These are phyloP conservation scores for Linum tenue DNA, from an alignment of 345 rosid genomes.

Conservation along the genomic window DNA sequence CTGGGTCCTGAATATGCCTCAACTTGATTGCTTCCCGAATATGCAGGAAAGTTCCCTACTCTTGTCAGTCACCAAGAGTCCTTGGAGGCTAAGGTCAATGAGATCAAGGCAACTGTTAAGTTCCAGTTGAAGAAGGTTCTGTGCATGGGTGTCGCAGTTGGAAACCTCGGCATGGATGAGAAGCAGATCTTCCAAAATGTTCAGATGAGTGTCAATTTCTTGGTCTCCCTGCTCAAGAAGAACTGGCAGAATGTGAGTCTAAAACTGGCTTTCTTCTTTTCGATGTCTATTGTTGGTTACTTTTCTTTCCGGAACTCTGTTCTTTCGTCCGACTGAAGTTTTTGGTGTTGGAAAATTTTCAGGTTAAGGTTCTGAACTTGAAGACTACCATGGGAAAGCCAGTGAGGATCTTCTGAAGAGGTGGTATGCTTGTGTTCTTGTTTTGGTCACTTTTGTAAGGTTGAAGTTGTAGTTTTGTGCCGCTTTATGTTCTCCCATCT, in stretches of 20 bases:
- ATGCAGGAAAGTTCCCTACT: constrained; percentile 33
- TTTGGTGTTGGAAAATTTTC: not conserved
- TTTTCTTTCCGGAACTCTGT: not conserved
- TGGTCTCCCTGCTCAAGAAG: constrained; percentile 26
- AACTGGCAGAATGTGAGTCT: constrained; percentile 34
- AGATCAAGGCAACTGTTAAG: constrained; percentile 27
- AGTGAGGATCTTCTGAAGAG: constrained; percentile 12
- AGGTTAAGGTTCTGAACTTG: constrained; percentile 27
- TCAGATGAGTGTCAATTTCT: constrained; percentile 30
- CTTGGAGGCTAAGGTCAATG: constrained; percentile 27
- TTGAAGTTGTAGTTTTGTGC: not conserved
- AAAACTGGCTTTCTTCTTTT: not conserved
- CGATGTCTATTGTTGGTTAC: not conserved
- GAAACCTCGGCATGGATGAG: constrained; percentile 28
- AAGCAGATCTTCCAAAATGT: constrained; percentile 36
- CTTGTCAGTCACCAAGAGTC: constrained; percentile 32
- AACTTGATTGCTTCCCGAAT: not conserved
- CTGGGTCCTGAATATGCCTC: too few relatives aligned
- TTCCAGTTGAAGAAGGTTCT: constrained; percentile 32
- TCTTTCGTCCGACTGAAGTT: not conserved
- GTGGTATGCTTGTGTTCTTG: not conserved
- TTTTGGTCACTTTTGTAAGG: not conserved
- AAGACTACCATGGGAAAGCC: constrained; percentile 30
- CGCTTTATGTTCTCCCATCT: not conserved
- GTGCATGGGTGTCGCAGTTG: constrained; percentile 39